A percentile compares a stretch with the other conserved stretches of the same genome.
These are phyloP conservation scores for Podila clonocystis DNA, from an alignment of 192 early-diverging fungal genomes.

Conservation along the genomic window DNA sequence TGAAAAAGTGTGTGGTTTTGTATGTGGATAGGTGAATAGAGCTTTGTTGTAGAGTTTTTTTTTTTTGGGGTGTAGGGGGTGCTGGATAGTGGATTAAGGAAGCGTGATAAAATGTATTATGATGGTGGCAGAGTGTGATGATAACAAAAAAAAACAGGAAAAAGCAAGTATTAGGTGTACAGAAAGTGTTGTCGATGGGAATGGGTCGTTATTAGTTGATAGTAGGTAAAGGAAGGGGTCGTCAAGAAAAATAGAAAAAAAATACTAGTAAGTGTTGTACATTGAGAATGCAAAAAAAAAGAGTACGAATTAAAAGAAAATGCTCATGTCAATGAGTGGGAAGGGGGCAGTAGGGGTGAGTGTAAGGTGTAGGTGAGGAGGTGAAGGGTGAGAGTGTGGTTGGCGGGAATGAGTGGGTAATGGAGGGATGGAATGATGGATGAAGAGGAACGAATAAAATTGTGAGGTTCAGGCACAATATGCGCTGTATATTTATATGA, in stretches of 20 bases:
- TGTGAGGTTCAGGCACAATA: not conserved
- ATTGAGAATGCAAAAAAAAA: not conserved
- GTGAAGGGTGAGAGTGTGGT: not conserved
- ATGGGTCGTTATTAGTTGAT: conserved; percentile 2
- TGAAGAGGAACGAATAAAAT: conserved; percentile 1
- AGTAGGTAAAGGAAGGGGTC: conserved; percentile 2
- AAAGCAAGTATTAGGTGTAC: not conserved
- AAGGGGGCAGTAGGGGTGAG: not conserved
- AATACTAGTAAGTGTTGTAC: not conserved
- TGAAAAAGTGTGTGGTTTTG: too few species aligned
- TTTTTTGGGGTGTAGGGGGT: not conserved
- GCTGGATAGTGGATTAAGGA: not conserved
- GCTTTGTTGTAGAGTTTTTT: not conserved
- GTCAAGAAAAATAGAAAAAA: not conserved
- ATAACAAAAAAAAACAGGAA: too few species aligned
- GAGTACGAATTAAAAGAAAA: not conserved
- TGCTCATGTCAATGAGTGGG: not conserved
- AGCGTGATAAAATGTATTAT: not conserved
- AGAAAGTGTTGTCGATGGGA: not conserved
- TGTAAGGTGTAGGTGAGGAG: not conserved
- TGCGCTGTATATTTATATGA: too few species aligned
- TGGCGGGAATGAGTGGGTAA: not conserved
- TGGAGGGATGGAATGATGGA: conserved; percentile 1
- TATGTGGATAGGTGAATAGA: not conserved
- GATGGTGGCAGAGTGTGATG: too few species aligned